Conservation (phyloP, 1,284 basidiomycete genomes). For the Sporisorium graminicola region DNA sequence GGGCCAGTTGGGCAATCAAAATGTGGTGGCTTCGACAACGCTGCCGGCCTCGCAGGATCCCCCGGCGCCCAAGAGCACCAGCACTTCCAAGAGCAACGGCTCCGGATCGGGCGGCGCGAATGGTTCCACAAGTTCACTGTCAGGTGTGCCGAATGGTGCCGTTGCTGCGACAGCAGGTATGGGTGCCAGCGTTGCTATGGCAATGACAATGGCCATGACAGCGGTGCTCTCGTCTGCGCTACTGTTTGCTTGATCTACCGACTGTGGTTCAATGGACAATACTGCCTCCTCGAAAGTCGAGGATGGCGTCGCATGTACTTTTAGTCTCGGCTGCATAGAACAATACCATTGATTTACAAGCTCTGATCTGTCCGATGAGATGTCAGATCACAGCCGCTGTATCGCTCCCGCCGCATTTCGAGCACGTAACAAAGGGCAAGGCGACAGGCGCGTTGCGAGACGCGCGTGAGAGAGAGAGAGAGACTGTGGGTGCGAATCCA, state of each 20-base stretch:
- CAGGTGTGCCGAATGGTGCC: constrained; percentile 12
- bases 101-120: constrained; percentile 10
- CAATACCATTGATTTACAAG: background rate
- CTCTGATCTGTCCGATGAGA: too few species aligned
- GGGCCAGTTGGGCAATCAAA: constrained; percentile 49
- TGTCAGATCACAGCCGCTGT: too few species aligned
- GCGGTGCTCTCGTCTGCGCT: constrained; percentile 9
- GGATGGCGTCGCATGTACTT: constrained; percentile 3
- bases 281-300: background rate
- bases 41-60: constrained; percentile 41
- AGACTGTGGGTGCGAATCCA: background rate
- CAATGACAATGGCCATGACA: constrained; percentile 4
- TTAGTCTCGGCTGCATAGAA: background rate
- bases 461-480: background rate
- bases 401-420: background rate
- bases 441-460: background rate
- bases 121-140: background rate
- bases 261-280: constrained; percentile 3
- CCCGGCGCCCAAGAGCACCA: constrained; percentile 22
- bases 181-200: constrained; percentile 1
- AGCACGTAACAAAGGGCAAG: background rate
- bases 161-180: background rate
- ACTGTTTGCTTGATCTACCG: constrained; percentile 5
- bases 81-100: background rate
- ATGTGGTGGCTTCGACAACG: constrained; percentile 16